Base-by-base conservation (phyloP, 192 early-diverging fungal species). In the Jimgerdemannia lactiflua region DNA sequence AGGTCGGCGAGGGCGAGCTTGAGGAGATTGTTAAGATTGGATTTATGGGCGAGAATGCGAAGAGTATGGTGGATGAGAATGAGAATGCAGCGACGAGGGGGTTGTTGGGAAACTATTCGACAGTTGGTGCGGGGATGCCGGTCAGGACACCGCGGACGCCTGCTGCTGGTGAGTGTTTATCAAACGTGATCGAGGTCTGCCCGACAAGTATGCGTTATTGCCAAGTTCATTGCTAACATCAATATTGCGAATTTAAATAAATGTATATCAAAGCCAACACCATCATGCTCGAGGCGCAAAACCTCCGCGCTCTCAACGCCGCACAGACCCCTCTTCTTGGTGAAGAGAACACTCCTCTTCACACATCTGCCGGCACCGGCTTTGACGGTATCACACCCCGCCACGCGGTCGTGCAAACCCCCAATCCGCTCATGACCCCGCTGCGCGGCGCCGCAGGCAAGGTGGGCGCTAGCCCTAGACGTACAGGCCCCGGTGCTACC, bases 1-100 rank as follows among this genome's bases (percentile, higher is more conserved):
- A 98, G 84, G 92, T 99, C 7, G 88, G 91, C 64, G 95, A 97
- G 72, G 83, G 83, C 6, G 98, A 99, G 79, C 78, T 99, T 42
- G 97, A 97, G 43, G 92, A 93, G 64, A 93, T 98, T 70, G 93
- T 95, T 39, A 96, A 97, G 81, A 89, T 98, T 43, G 96, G 96
- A 4, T 88, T 90, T 70, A 91, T 92, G 68, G 93, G 93, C 29
- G 91, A 94, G 72, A 88, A 88, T 65, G 91, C 93, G 8, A 89
- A 88, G 68, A 85, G 89, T 11, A 80, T 96, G 43, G 93, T 96
- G 3, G 90, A 84, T 17, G 88, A 85, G 4, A 82, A 83, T 66
- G 77, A 76, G 43, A 74, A 84, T 40, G 84, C 75, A n/a, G 85
- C 92, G 43, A 89, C 94, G 3, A 84, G 84, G 42, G 85, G 86